Base-by-base conservation (phyloP, 495 filamentous ascomycete genomes). In the Aspergillus ellipticus region DNA sequence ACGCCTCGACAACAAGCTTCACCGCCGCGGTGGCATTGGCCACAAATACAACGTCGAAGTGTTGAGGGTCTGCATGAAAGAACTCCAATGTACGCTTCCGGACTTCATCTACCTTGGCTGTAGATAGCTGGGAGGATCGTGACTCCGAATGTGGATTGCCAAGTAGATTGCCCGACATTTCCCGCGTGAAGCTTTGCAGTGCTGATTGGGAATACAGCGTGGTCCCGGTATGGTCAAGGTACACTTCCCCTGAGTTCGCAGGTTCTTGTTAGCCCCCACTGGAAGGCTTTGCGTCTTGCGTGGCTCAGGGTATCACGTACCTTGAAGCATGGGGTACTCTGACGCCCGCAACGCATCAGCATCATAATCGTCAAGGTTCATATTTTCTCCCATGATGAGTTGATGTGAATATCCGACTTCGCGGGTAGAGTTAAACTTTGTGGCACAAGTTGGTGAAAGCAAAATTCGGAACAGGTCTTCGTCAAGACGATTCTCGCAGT, bases 81-180 rank as follows among this genome's bases (percentile, higher is more conserved):
- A 89, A 85, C 1, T 68, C 58, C 5, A 89, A 77, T 5, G 79
- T 73, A 54, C 81, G 75, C 43, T 73, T 63, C n/a, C 89, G 75
- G 7, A 87, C 77, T 5, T 69, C 61, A 50, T 88, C 82, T 10
- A 90, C 79, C 42, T 78, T 72, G 15, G 79, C 68, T n/a, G 84
- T 84, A 0, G 86, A 80, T 8, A 84, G 62, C 41, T 77, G 74
- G 10, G 88, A 85, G 4, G 89, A 86, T 8, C 77, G 69, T 33
- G 87, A 89, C 22, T 78, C 76, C 0, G 89, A 91, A 63, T 92
- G 89, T 6, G 89, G 89, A 60, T 92, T 92, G 20, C 89, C 87
- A 55, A 85, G 85, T 35, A 92, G 76, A 56, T 79, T 80, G 3
- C 74, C 55, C 17, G 82, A 78, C 67, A 89, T 87, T 13, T 76